These are phyloP conservation scores for Chaetomiaceae sp. DNA, from an alignment of 2,329 filamentous ascomycete genomes.

Conservation along the genomic window DNA sequence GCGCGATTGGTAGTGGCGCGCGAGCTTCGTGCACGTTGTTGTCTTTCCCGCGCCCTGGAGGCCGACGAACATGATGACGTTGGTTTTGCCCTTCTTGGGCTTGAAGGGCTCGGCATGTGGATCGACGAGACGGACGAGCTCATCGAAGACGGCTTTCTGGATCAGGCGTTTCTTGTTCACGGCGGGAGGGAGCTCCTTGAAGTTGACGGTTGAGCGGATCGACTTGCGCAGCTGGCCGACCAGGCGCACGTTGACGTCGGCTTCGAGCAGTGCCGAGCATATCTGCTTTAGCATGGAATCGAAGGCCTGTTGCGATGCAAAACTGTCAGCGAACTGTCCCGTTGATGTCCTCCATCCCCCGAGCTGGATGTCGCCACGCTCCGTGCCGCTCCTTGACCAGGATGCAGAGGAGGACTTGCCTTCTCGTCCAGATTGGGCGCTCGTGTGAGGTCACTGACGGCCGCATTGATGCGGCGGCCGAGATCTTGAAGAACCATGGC, in stretches of 20 bases:
- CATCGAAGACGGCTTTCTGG: constrained; percentile 96
- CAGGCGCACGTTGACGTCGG: constrained; percentile 94
- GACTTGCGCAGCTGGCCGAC: constrained; percentile 89
- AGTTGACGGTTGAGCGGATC: constrained; percentile 86
- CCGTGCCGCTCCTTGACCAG: not conserved
- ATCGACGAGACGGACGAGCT: constrained; percentile 91
- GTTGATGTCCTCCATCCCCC: not conserved
- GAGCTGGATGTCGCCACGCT: not conserved
- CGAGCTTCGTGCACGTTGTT: constrained; percentile 95
- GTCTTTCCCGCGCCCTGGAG: constrained; percentile 97
- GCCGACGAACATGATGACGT: constrained; percentile 99
- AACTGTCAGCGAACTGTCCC: constrained; percentile 31
- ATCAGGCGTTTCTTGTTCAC: constrained; percentile 99
- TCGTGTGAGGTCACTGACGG: constrained; percentile 86
- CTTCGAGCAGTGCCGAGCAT: constrained; percentile 88
- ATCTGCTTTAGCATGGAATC: constrained; percentile 99
- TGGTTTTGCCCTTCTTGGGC: constrained; percentile 91
- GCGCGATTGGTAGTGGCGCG: constrained; percentile 86
- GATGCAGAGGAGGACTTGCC: constrained; percentile 44
- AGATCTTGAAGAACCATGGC: constrained; percentile 98
- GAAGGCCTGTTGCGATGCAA: constrained; percentile 62
- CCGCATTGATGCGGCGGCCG: constrained; percentile 95
- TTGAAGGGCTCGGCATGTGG: constrained; percentile 94
- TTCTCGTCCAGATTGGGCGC: constrained; percentile 95
- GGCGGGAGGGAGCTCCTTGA: constrained; percentile 83